Evolutionary conservation across 2,329 filamentous ascomycete genomes (phyloP), one percentile per base, ranked within the genome.

Genomic region (Drechmeria coniospora): DNA sequence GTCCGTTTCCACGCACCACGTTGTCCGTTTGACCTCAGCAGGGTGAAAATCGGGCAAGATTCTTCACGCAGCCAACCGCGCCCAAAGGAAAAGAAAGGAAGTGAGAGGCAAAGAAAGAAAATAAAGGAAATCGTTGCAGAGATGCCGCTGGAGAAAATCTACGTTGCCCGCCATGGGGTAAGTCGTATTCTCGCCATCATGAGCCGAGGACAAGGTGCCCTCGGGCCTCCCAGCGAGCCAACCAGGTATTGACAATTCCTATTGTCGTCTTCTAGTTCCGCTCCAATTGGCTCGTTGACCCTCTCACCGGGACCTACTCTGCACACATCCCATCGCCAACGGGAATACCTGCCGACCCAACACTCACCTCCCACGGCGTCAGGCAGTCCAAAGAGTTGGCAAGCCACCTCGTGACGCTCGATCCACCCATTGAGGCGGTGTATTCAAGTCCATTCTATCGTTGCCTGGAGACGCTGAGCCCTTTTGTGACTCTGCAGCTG

Each of bases 361-460:
- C 82, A 8, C 67, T 98, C 41, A 84, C 86, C 6, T 74, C 80
- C 14, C 77, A 95, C 46, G 90, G 90, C 32, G 78, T 92, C 22
- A 65, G 72, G 28, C 90, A 98, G 59, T 74, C 84, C 14, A 63
- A 70, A 34, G 75, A 95, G 54, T 66, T 95, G 25, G 84, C 65
- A 3, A 57, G 52, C 6, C 67, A 80, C 45, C 62, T 92, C 26
- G 47, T 62, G 32, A 60, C 56, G 1, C 47, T 80, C 24, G 54
- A 72, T 12, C 79, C 79, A 19, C 68, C 75, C 2, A 66, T 87
- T 33, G 75, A 83, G 29, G 64, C 65, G 25, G 67, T 95, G 39
- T 95, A 93, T 57, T 79, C 73, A 18, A 84, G 77, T 34, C 79
- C 82, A 0, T 92, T 83, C 55, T 92, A 90, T 51, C 72, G 84